Evolutionary conservation across 208 protist species (phyloP), one percentile per base, ranked within the genome.

Genomic region (Porcisia hertigi): DNA sequence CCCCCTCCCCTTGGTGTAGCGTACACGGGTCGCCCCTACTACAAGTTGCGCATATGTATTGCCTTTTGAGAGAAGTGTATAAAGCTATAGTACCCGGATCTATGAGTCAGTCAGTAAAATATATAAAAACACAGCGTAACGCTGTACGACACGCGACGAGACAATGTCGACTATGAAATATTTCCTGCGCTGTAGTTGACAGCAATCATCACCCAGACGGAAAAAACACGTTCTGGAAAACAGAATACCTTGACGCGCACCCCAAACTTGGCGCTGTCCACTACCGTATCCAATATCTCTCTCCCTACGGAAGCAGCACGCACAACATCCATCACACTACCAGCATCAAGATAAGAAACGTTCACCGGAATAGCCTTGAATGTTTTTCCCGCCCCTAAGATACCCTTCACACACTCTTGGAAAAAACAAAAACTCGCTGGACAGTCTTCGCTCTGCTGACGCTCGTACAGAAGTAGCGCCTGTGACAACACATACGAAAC

Each of bases 281-380:
- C 90, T 36, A 88, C 82, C 23, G 88, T 88, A 49, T 97, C 93
- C 14, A 97, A 34, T 79, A 98, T 95, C 52, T 97, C 91, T 73
- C 87, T 94, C 4, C 94, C 93, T 58, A 90, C 84, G 12, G 58
- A 69, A 72, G 80, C 88, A 36, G 86, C 64, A 39, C 75, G 74
- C 59, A 97, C 82, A 14, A 90, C 82, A 36, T 81, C 82, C 74
- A 98, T 81, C 49, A 97, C 93, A 64, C 85, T 86, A 23, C 67
- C 72, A 12, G 76, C 88, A 64, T 91, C 84, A 16, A 84, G 80
- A 77, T 97, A 90, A 1, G 92, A 90, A 25, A 98, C 84, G 76
- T 98, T 96, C 23, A 98, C 75, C 5, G 96, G 96, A 49, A 97
- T 88, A 36, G 88, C 96, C 60, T 94, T 97, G 84, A 97, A 98